These are phyloP conservation scores for Phytophthora gonapodyides DNA, from an alignment of 352 stramenopile species.

Conservation along the genomic window DNA sequence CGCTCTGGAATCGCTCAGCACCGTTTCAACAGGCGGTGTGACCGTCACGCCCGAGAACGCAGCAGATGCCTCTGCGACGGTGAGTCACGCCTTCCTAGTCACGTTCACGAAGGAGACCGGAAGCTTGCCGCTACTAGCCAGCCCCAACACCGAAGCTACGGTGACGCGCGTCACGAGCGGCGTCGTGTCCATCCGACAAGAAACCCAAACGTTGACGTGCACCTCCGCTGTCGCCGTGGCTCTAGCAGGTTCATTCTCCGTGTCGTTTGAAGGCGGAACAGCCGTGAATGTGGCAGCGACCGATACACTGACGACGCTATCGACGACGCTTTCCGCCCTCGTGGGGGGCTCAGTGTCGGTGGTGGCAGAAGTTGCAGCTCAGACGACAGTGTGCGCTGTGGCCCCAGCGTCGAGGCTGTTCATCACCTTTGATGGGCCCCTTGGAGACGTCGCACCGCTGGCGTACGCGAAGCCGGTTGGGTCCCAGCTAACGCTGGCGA, in stretches of 20 bases:
- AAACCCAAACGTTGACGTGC: slow-evolving; percentile 85
- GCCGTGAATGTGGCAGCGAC: slow-evolving; percentile 43
- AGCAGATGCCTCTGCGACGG: slow-evolving; percentile 35
- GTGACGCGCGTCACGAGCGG: slow-evolving; percentile 43
- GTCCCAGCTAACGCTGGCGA: slow-evolving; percentile 42
- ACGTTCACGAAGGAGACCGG: slow-evolving; percentile 68
- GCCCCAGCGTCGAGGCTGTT: slow-evolving; percentile 59
- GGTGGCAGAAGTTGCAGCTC: slow-evolving; percentile 20
- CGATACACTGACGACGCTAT: slow-evolving; percentile 42
- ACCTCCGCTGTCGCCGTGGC: slow-evolving; percentile 42
- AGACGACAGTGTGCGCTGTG: slow-evolving; percentile 54
- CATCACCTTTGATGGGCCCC: slow-evolving; percentile 66
- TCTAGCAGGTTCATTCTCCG: slow-evolving; percentile 51
- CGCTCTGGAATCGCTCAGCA: slow-evolving; percentile 81
- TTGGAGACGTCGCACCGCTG: slow-evolving; percentile 66
- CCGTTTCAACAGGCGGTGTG: slow-evolving; percentile 80
- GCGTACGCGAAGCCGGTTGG: slow-evolving; percentile 36
- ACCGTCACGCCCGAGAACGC: slow-evolving; percentile 55
- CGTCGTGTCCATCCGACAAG: slow-evolving; percentile 54
- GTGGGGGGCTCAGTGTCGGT: slow-evolving; percentile 28
- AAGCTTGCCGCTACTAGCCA: slow-evolving; percentile 47
- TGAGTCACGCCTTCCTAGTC: slow-evolving; percentile 58
- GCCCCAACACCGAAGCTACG: slow-evolving; percentile 29
- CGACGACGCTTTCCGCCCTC: slow-evolving; percentile 35
- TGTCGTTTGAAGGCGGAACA: slow-evolving; percentile 52